These are phyloP conservation scores for Dioscorea cayenensis DNA, from an alignment of 116 monocot genomes.

Conservation along the genomic window DNA sequence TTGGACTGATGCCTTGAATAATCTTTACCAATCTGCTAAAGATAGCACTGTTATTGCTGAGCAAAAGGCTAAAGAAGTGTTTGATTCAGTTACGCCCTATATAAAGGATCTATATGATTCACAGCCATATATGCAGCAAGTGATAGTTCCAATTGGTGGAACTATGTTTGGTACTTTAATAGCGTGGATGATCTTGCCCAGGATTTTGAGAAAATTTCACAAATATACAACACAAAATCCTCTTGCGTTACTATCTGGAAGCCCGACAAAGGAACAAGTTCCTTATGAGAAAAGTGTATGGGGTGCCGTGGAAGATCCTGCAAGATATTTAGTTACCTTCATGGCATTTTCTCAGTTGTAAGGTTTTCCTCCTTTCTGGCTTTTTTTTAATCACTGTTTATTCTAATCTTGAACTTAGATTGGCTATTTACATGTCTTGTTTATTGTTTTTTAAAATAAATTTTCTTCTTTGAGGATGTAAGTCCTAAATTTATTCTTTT, in stretches of 20 bases:
- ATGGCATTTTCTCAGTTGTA: slow-evolving; percentile 84
- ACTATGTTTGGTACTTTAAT: slow-evolving; percentile 49
- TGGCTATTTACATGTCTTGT: too few species aligned
- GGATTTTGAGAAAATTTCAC: slow-evolving; percentile 57
- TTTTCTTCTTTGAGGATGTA: too few species aligned
- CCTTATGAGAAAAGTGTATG: slow-evolving; percentile 84
- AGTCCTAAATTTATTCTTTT: too few species aligned
- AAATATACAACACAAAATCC: slow-evolving; percentile 39
- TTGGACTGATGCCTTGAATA: slow-evolving; percentile 41
- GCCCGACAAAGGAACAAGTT: slow-evolving; percentile 23
- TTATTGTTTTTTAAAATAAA: too few species aligned
- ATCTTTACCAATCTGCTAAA: slow-evolving; percentile 22
- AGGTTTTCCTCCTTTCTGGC: slow-evolving; percentile 17
- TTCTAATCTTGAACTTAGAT: too few species aligned
- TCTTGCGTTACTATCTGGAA: slow-evolving; percentile 34
- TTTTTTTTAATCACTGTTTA: slow-evolving; percentile 1
- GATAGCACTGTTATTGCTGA: slow-evolving; percentile 29
- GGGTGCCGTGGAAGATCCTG: slow-evolving; percentile 86
- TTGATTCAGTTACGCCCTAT: slow-evolving; percentile 34
- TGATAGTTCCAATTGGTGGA: slow-evolving; percentile 58
- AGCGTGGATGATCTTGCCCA: slow-evolving; percentile 82
- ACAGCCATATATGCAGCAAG: slow-evolving; percentile 61
- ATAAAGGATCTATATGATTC: slow-evolving; percentile 57
- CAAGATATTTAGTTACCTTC: slow-evolving; percentile 78
- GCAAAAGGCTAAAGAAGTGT: slow-evolving; percentile 47